Evolutionary conservation across 495 filamentous ascomycete species (phyloP).

Genomic region (Sordaria brevicollis): DNA sequence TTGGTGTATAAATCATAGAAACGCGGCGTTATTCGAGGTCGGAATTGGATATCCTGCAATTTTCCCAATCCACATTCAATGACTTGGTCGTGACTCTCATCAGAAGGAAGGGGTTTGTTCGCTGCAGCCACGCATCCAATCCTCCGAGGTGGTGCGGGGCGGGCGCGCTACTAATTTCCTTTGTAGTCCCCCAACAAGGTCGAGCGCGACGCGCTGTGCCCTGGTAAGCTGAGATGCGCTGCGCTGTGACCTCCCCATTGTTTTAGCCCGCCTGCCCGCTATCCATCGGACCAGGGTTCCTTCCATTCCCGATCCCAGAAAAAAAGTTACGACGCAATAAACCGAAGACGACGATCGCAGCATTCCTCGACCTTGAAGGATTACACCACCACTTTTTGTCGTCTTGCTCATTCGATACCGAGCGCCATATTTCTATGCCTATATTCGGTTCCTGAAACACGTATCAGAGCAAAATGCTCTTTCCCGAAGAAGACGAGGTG

Average conservation of each 20-base stretch:
- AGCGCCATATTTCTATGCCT: background rate
- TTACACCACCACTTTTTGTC: background rate
- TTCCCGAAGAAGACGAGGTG: constrained; percentile 63
- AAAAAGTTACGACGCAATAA: background rate
- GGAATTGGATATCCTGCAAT: background rate
- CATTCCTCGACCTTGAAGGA: background rate
- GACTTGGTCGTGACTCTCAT: background rate
- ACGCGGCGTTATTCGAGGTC: background rate
- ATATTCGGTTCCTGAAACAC: background rate
- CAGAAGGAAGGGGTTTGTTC: background rate
- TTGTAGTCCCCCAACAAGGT: background rate
- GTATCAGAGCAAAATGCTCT: constrained; percentile 48
- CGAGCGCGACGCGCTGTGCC: background rate
- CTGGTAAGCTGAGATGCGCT: background rate
- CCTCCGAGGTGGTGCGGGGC: background rate
- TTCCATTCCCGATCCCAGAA: background rate
- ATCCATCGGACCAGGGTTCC: background rate
- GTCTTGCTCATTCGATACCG: background rate
- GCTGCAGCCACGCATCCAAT: background rate
- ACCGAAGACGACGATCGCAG: background rate
- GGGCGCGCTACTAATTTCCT: background rate
- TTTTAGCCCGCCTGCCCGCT: background rate
- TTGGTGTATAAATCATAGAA: background rate
- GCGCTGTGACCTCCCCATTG: background rate
- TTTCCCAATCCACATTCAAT: background rate